Evolutionary conservation across 805 yeast species (phyloP), one percentile per base, ranked within the genome.

Genomic region (Torulaspora franciscae): DNA sequence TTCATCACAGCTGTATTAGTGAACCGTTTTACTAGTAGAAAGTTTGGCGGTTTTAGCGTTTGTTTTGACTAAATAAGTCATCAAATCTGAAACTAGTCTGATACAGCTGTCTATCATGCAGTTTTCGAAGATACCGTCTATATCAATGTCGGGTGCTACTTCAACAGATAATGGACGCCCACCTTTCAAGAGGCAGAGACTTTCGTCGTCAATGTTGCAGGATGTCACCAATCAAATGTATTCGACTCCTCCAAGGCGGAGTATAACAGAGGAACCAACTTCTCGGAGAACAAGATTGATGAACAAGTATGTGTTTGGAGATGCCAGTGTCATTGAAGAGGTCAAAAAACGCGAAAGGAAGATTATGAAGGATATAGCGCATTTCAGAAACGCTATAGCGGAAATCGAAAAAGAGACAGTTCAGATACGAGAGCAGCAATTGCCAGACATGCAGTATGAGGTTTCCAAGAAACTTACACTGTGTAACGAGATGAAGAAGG

Each of bases 271-370:
- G 23, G 47, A 32, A 13, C 42, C 37, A 19, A 43, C 40, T 13
- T 37, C 44, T 7, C 49, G 49, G 14, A 56, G 50, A 34, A 46
- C 41, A 27, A 45, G 59, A 39, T 42, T 56, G 11, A 50, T 56
- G 58, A 54, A 58, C 38, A 52, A 53, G 28, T 58, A 54, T 47
- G 54, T 53, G 29, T 65, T 57, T 49, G 66, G 66, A 3, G 65
- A 64, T 49, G 62, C 62, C 2, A 46, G 49, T 4, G 57, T 61
- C 1, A 56, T 65, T 3, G 66, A 62, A 42, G 56, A 58, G 30
- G 64, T 64, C 7, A 64, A 64, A 42, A 54, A 52, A 32, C 52
- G 64, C 14, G 65, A 63, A 47, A 50, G 67, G 19, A 62, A 61
- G 45, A 48, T 61, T 5, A 46, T 62, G 29, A 53, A 55, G 32